A percentile compares a stretch with the other conserved stretches of the same genome.
Evolutionary conservation across 495 filamentous ascomycete genomes (phyloP).

Genomic region (Neurospora sp.): DNA sequence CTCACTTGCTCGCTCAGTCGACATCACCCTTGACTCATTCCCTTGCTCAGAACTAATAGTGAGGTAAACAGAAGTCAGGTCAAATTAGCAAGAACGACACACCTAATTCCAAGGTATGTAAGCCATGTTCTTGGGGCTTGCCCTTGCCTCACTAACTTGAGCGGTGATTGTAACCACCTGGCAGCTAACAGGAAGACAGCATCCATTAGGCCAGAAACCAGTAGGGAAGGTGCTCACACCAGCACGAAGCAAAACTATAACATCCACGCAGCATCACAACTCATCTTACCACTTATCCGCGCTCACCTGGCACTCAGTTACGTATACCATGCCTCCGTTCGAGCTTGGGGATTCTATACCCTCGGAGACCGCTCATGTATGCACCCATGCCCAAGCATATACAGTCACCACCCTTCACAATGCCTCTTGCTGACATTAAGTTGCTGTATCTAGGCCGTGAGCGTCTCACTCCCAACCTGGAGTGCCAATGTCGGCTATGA

Average conservation of each 20-base stretch:
- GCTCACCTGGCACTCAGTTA: background rate
- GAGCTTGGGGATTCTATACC: constrained; percentile 48
- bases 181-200: background rate
- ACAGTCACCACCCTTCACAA: constrained; percentile 14
- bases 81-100: background rate
- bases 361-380: constrained; percentile 49
- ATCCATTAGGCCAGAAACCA: background rate
- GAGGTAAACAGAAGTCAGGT: background rate
- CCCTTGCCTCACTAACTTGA: background rate
- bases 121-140: background rate
- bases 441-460: constrained; percentile 60
- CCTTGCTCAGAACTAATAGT: background rate
- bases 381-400: background rate
- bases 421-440: background rate
- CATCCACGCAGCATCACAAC: background rate
- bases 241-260: background rate
- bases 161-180: background rate
- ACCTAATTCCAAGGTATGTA: background rate
- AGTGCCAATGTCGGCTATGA: constrained; percentile 82
- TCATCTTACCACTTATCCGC: background rate
- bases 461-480: constrained; percentile 94
- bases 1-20: background rate
- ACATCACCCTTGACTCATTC: background rate
- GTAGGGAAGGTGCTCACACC: background rate
- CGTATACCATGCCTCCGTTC: constrained; percentile 26